Evolutionary conservation across 768 basidiomycete genomes (phyloP).

Genomic region (Kwoniella heveanensis): DNA sequence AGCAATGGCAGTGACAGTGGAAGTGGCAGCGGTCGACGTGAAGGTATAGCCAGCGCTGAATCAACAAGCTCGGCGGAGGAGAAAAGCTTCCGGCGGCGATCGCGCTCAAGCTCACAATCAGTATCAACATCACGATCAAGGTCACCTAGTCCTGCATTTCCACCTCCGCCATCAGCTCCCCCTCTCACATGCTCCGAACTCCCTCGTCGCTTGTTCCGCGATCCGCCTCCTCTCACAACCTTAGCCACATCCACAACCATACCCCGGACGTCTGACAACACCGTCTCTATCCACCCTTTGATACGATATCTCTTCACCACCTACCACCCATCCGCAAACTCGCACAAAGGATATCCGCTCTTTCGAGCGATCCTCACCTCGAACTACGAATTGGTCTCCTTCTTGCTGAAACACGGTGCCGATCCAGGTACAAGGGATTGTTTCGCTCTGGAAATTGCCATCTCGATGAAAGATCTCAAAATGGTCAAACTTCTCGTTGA

Average conservation of each 20-base stretch:
- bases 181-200: slow-evolving; percentile 33
- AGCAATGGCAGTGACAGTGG: too few relatives aligned
- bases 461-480: slow-evolving; percentile 67
- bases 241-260: slow-evolving; percentile 14
- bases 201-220: slow-evolving; percentile 33
- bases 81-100: neutral
- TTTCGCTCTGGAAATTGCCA: slow-evolving; percentile 74
- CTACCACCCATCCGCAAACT: slow-evolving; percentile 63
- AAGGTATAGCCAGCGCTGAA: too few relatives aligned
- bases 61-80: neutral
- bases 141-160: neutral
- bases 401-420: slow-evolving; percentile 72
- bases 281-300: slow-evolving; percentile 33
- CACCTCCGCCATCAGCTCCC: neutral
- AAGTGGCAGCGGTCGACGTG: too few relatives aligned
- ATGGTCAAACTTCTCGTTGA: slow-evolving; percentile 79
- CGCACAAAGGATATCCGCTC: slow-evolving; percentile 78
- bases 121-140: slow-evolving; percentile 5
- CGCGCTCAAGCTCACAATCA: slow-evolving; percentile 1
- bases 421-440: slow-evolving; percentile 66
- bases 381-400: slow-evolving; percentile 67
- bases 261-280: too few relatives aligned
- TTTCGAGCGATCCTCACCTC: slow-evolving; percentile 72
- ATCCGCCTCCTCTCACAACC: slow-evolving; percentile 17
- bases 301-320: slow-evolving; percentile 52